Evolutionary conservation across 2,329 filamentous ascomycete species (phyloP).

Genomic region (Drechslerella dactyloides): DNA sequence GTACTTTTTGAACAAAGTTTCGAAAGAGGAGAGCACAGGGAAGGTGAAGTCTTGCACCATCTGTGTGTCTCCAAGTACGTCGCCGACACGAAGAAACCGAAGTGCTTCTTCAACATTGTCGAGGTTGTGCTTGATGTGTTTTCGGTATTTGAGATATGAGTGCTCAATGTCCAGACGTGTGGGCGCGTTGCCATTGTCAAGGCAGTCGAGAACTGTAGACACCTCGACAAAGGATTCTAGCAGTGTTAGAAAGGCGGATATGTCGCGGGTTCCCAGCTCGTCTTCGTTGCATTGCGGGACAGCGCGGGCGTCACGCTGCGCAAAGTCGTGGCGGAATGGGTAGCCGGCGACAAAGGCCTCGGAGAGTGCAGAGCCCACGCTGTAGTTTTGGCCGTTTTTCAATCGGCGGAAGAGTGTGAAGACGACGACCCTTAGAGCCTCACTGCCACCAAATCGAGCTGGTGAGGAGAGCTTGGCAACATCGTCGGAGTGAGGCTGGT

Average conservation of each 20-base stretch:
- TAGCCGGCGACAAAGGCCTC: conserved; percentile 35
- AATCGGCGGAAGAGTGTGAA: conserved; percentile 41
- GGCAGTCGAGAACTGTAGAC: conserved; percentile 30
- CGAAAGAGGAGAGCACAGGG: conserved; percentile 40
- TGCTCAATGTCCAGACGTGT: conserved; percentile 41
- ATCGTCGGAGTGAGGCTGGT: conserved; percentile 25
- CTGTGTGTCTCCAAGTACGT: conserved; percentile 33
- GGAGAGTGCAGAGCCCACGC: conserved; percentile 24
- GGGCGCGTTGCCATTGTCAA: conserved; percentile 36
- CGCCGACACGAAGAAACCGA: conserved; percentile 31
- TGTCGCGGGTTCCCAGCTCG: conserved; percentile 39
- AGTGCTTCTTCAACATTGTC: conserved; percentile 41
- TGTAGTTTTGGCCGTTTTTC: conserved; percentile 40
- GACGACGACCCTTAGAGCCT: conserved; percentile 36
- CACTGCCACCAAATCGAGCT: conserved; percentile 37
- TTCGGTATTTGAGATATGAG: conserved; percentile 41
- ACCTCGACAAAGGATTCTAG: conserved; percentile 47
- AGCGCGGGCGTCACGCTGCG: conserved; percentile 23
- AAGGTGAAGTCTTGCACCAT: conserved; percentile 49
- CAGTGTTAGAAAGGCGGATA: conserved; percentile 39
- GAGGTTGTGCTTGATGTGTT: conserved; percentile 43
- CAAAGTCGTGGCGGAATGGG: conserved; percentile 40
- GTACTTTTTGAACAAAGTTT: conserved; percentile 40
- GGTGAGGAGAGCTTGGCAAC: conserved; percentile 25
- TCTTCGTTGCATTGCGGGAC: conserved; percentile 24